Evolutionary conservation across 768 basidiomycete genomes (phyloP).

Genomic region (Hygrophorus russula): DNA sequence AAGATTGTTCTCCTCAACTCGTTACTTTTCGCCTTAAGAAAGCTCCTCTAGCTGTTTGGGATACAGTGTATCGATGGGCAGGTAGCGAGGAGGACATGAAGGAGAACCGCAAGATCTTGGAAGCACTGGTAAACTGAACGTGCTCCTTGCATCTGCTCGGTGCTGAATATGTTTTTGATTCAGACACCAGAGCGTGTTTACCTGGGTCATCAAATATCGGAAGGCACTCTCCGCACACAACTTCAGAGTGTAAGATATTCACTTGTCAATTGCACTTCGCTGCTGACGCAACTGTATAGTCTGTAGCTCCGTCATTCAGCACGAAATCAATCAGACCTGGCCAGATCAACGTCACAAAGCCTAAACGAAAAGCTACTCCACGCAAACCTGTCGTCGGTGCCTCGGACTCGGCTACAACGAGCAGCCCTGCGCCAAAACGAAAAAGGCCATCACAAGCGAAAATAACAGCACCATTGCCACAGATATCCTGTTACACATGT

Average conservation of each 20-base stretch:
- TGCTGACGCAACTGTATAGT: constrained; percentile 17
- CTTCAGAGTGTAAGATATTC: constrained; percentile 40
- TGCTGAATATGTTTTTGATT: background rate
- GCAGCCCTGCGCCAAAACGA: constrained; percentile 25
- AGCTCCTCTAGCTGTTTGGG: constrained; percentile 40
- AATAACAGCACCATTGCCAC: constrained; percentile 21
- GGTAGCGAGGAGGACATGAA: constrained; percentile 44
- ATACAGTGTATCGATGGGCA: constrained; percentile 49
- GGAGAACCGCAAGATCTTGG: constrained; percentile 33
- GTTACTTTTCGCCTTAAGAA: constrained; percentile 38
- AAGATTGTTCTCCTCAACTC: constrained; percentile 19
- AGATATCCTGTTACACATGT: constrained; percentile 49
- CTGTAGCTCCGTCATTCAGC: constrained; percentile 32
- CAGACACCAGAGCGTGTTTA: constrained; percentile 38
- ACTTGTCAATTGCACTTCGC: background rate
- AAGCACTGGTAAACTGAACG: constrained; percentile 29
- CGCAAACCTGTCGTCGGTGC: constrained; percentile 14
- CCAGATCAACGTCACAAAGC: constrained; percentile 17
- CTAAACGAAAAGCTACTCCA: constrained; percentile 17
- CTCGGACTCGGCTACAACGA: background rate
- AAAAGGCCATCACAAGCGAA: constrained; percentile 23
- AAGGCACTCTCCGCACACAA: constrained; percentile 45
- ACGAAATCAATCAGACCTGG: constrained; percentile 52
- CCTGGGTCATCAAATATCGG: constrained; percentile 45
- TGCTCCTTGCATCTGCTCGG: background rate